phyloP scores from a whole-genome alignment of 2,329 filamentous ascomycete genomes.

The Aspergillus pseudotamarii region DNA sequence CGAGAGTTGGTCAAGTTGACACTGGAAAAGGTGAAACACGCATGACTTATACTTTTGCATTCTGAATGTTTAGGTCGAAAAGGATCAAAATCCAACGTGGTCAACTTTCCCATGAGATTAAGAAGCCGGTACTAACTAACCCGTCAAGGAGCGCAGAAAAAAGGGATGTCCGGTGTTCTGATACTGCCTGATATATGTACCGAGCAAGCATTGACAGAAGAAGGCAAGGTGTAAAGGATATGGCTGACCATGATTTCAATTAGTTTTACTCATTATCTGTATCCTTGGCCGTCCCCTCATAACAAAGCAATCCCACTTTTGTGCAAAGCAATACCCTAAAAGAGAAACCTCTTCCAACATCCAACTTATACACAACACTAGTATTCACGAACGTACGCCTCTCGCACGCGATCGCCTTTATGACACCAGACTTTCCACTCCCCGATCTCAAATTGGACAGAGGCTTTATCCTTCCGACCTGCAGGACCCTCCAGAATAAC shows the following conservation, averaged over 20 bases:
- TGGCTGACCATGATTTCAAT: not conserved
- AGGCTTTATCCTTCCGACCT: not conserved
- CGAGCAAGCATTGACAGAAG: not conserved
- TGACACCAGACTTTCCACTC: constrained; percentile 17
- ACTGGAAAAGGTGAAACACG: not conserved
- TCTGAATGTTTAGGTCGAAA: not conserved
- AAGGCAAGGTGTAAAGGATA: not conserved
- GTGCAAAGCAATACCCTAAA: not conserved
- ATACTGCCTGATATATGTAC: not conserved
- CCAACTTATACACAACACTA: not conserved
- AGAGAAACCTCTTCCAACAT: not conserved
- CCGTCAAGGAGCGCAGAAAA: not conserved
- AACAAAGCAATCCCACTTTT: not conserved
- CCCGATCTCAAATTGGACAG: constrained; percentile 13
- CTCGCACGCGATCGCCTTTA: constrained; percentile 19
- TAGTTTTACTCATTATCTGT: not conserved
- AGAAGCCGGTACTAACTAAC: no score
- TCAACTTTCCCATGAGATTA: no score
- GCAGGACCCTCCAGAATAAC: constrained; percentile 56
- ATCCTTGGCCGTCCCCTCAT: not conserved
- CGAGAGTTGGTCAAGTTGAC: not conserved
- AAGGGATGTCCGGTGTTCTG: not conserved
- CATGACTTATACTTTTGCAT: not conserved
- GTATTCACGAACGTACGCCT: constrained; percentile 17
- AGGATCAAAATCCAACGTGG: not conserved